Evolutionary conservation across 306 rosid species (phyloP), one percentile per base, ranked within the genome.

Genomic region (Lathyrus tuberosus): DNA sequence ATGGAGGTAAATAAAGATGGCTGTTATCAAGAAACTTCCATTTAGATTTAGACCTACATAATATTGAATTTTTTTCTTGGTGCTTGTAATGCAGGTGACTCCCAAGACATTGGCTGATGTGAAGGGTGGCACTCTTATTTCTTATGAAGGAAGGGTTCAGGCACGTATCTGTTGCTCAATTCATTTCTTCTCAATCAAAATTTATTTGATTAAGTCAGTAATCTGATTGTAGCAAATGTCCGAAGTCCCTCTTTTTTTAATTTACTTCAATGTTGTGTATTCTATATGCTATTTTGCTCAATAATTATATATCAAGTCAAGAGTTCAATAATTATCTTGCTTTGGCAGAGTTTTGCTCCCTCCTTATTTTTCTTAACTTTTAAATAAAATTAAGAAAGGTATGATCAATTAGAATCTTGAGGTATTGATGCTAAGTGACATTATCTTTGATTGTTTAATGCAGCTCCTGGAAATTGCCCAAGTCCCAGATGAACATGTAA

Each of bases 71-170:
- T 48, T 48, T 7, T 48, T 16, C 54, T 17, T 7, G 40, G 52
- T 75, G 51, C 33, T 40, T 77, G 35, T 58, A 47, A 24, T 37
- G 63, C 53, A 75, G 79, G 79, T 75, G 62, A 75, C 79, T 24
- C 79, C 79, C 26, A 94, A 91, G 83, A 94, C 99, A 65, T 79
- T 94, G 91, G 99, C 99, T 44, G 99, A 94, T 82, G 97, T 94
- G 65, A 94, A 94, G 87, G 97, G 99, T 71, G 99, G 99, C 74
- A 94, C 99, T 75, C 84, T 94, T 48, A 91, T 94, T 69, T 94
- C 99, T 70, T 94, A 91, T 54, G 99, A 94, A 78, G 99, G 95
- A 75, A 75, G 79, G 35, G 79, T 75, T 48, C 79, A 75, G 79
- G 79, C 24, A 75, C 38, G 79, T 75, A 40, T n/a, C 44, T 58